phyloP scores from a whole-genome alignment of 306 rosid genomes.

The Quercus glauca region DNA sequence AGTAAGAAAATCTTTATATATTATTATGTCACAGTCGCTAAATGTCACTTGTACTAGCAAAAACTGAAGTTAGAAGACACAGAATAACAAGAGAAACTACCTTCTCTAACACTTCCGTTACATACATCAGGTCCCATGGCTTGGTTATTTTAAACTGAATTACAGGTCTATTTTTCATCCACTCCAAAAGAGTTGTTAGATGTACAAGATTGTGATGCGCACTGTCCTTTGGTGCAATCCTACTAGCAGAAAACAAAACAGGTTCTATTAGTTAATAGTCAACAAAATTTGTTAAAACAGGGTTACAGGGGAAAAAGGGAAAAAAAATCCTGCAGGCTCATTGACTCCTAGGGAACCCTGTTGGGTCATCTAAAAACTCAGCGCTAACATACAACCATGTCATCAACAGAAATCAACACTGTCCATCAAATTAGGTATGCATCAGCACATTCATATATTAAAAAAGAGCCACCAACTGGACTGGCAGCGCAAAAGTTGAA shows the following conservation, averaged over 20 bases:
- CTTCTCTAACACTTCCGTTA: not conserved
- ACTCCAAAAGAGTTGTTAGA: slow-evolving; percentile 30
- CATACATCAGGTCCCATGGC: slow-evolving; percentile 20
- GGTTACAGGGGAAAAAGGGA: not conserved
- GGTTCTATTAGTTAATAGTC: slow-evolving; percentile 14
- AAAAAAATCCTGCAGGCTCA: slow-evolving; percentile 1
- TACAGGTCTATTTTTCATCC: slow-evolving; percentile 6
- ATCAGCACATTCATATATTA: not conserved
- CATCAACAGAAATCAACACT: not conserved
- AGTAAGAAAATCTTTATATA: not conserved
- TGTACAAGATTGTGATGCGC: slow-evolving; percentile 29
- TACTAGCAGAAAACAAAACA: slow-evolving; percentile 19
- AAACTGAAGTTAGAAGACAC: slow-evolving; percentile 20
- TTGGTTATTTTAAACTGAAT: slow-evolving; percentile 20
- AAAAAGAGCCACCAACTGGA: not conserved
- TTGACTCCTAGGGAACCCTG: not conserved
- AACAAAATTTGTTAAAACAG: not conserved
- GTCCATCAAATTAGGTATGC: not conserved
- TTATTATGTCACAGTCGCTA: not conserved
- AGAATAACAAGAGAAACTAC: slow-evolving; percentile 17
- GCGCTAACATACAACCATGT: not conserved
- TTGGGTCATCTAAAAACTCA: not conserved
- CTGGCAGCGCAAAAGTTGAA: not conserved
- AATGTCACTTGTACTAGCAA: not conserved
- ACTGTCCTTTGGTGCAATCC: slow-evolving; percentile 32